Base-by-base conservation (phyloP, 805 yeast genomes). In the Saccharomyces eubayanus region DNA sequence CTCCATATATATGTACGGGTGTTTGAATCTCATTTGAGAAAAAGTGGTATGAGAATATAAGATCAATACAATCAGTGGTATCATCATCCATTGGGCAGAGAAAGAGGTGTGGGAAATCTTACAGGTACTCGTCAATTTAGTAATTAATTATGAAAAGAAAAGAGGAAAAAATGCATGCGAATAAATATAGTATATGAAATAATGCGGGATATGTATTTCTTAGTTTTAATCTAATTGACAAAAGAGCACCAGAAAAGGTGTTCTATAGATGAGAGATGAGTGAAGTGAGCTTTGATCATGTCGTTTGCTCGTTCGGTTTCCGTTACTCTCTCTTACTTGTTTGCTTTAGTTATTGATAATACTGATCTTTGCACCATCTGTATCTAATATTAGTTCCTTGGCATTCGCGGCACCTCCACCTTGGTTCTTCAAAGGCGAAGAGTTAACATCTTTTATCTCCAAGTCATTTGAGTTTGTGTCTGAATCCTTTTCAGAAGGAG, bases 351-450 rank as follows among this genome's bases (percentile, higher is more conserved):
- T 62, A 43, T 64, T 59, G 48, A 61, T 62, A n/a, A 64, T 59
- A 21, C 63, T 65, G 16, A 65, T 58, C 48, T 63, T 64, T 3
- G 71, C 67, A 52, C 66, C 63, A 16, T 65, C 68, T 10, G 67
- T 65, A 47, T 66, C 70, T n/a, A 66, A 52, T 54, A 66, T 59
- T 45, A 65, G 53, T 24, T 63, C 62, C 16, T 59, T 63, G 30
- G 55, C 61, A 16, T 54, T 55, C 9, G 49, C 14, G 8, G 47
- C 31, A 14, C 51, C 49, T 16, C 51, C 46, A 28, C 52, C 57
- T 31, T 58, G 64, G 43, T 59, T 56, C 47, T 63, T 65, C 28
- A 66, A 50, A 4, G 70, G 70, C 4, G 70, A 65, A 1, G 68
- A 65, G 5, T 57, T 60, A 9, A 62, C 52, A 30, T 64, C 66